Conservation (phyloP, 768 basidiomycete genomes). For the Suillus spraguei region DNA sequence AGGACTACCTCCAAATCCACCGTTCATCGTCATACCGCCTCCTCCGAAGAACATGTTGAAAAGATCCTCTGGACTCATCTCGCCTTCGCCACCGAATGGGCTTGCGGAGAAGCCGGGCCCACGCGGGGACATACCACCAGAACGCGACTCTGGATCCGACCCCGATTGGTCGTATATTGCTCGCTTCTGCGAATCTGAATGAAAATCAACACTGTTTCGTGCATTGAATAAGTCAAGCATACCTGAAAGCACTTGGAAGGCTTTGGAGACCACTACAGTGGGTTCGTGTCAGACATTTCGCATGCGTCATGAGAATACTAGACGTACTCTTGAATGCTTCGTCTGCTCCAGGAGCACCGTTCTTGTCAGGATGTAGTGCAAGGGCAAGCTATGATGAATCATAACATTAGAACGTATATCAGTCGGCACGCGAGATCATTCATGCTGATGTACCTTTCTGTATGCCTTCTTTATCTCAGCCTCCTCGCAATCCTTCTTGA, state of each 20-base stretch:
- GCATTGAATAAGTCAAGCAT: constrained; percentile 3
- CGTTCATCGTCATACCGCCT: constrained; percentile 46
- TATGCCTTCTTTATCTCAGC: constrained; percentile 92
- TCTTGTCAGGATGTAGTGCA: constrained; percentile 90
- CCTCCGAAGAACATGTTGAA: constrained; percentile 99
- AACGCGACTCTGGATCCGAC: constrained; percentile 87
- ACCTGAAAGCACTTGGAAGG: constrained; percentile 94
- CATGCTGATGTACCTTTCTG: constrained; percentile 70
- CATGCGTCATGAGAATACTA: constrained; percentile 1
- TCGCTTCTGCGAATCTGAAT: constrained; percentile 82
- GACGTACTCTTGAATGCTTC: constrained; percentile 95
- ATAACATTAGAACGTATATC: constrained; percentile 13
- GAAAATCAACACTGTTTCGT: constrained; percentile 5
- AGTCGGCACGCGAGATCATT: constrained; percentile 10
- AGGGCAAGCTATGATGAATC: constrained; percentile 67
- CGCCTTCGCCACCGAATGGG: constrained; percentile 65
- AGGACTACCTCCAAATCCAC: constrained; percentile 58
- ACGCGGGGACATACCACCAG: constrained; percentile 64
- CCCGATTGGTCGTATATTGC: constrained; percentile 84
- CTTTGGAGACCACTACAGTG: constrained; percentile 89
- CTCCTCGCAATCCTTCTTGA: constrained; percentile 83
- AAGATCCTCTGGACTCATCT: constrained; percentile 93
- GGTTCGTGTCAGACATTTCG: constrained; percentile 12
- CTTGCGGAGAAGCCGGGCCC: constrained; percentile 51
- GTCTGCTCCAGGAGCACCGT: constrained; percentile 96